These are phyloP conservation scores for Verticillium isaacii DNA, from an alignment of 2,329 filamentous ascomycete genomes.

Conservation along the genomic window DNA sequence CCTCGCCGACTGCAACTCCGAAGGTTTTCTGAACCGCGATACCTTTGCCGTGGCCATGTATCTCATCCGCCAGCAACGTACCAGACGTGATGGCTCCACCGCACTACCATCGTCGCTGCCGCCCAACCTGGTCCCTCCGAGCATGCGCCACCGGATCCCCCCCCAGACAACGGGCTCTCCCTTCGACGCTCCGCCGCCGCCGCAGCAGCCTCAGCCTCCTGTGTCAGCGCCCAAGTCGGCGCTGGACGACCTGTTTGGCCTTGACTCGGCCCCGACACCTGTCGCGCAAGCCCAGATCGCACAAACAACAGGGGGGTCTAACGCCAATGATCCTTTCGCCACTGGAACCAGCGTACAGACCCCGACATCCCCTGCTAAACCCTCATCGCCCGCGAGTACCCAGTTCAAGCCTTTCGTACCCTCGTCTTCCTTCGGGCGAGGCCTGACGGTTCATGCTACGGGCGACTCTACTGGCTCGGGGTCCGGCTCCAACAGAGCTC, in stretches of 20 bases:
- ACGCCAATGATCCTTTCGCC: conserved; percentile 58
- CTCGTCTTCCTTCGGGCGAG: conserved; percentile 86
- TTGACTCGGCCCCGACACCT: conserved; percentile 56
- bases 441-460: conserved; percentile 70
- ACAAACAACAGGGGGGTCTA: conserved; percentile 72
- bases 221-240: conserved; percentile 66
- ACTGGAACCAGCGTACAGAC: conserved; percentile 40
- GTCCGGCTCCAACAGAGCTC: conserved; percentile 29
- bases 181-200: conserved; percentile 42
- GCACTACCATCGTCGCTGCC: conserved; percentile 74
- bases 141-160: conserved; percentile 63
- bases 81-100: conserved; percentile 48
- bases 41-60: conserved; percentile 98
- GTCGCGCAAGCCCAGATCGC: conserved; percentile 54
- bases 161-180: conserved; percentile 41
- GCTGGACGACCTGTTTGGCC: conserved; percentile 87
- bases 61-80: conserved; percentile 84
- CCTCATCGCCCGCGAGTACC: conserved; percentile 39
- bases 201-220: conserved; percentile 31
- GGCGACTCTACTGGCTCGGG: conserved; percentile 51
- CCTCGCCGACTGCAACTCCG: conserved; percentile 86
- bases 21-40: conserved; percentile 78
- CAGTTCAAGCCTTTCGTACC: conserved; percentile 89
- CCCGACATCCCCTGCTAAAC: conserved; percentile 50
- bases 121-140: conserved; percentile 77